Conservation (phyloP, 306 rosid species). For the Rosa rugosa region DNA sequence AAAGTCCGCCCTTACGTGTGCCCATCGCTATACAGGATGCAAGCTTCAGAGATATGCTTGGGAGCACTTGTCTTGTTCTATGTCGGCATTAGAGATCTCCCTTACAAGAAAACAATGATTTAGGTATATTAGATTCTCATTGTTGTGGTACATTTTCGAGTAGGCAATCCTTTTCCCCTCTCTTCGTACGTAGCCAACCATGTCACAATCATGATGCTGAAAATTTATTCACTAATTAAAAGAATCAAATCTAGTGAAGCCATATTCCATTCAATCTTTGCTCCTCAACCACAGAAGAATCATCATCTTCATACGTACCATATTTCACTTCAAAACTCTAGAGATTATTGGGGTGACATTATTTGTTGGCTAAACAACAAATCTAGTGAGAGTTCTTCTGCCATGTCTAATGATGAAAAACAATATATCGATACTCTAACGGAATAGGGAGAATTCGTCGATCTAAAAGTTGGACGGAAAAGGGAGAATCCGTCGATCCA, state of each 20-base stretch:
- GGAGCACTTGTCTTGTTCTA: too few relatives aligned
- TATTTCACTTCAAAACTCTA: neutral
- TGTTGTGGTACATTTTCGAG: neutral
- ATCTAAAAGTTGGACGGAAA: neutral
- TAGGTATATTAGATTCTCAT: neutral
- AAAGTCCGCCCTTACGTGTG: too few relatives aligned
- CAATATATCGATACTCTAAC: neutral
- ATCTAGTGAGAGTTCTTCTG: neutral
- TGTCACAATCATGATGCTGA: neutral
- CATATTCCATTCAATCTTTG: neutral
- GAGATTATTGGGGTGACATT: too few relatives aligned
- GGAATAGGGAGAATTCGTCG: neutral
- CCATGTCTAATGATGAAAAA: neutral
- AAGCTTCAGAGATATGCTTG: too few relatives aligned
- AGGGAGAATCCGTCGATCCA: neutral
- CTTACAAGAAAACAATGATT: too few relatives aligned
- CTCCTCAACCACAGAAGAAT: neutral
- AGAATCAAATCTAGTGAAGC: neutral
- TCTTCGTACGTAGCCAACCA: neutral
- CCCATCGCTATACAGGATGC: too few relatives aligned
- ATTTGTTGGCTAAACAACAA: neutral
- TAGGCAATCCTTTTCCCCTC: neutral
- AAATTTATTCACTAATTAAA: neutral
- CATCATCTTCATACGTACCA: neutral
- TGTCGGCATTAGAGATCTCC: too few relatives aligned